Evolutionary conservation across 2,329 filamentous ascomycete genomes (phyloP), one percentile per base, ranked within the genome.

Genomic region (Clarireedia paspali): DNA sequence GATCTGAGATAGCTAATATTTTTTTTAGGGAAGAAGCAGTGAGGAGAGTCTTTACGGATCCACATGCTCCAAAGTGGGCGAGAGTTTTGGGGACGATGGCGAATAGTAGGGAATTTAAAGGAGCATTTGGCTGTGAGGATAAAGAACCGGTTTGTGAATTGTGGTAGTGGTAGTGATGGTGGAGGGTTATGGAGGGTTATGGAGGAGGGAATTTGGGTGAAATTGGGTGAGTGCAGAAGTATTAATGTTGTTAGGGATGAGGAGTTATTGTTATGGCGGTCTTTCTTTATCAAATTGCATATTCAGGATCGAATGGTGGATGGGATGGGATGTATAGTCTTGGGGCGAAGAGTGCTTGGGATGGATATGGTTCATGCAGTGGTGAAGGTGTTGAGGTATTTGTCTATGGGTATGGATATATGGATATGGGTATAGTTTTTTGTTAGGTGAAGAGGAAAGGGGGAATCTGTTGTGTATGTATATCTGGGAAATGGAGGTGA

Each of bases 101-200:
- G 0, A 89, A 89, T 64, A 87, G 83, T 30, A 75, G 77, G 27
- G 83, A 82, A 17, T 90, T 89, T 66, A 78, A 75, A 57, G 80
- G 87, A 67, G 82, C 80, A 9, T 89, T 89, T 68, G 73, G 80
- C 47, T 90, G 86, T 66, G 75, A 80, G 15, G 73, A 72, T 2
- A 85, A 83, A 72, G 77, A 87, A 67, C 85, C 85, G 0, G 80
- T 77, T 34, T 89, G 85, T 68, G 80, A 88, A 70, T 71, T 89
- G 56, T 89, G 85, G 85, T 89, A 57, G 45, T 27, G 39, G 2
- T 34, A 14, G 30, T 7, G 9, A 1, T 27, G 39, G 2, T 34
- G 5, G 30, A 7, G 9, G 1, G 4, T 12, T 12, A 36, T 9
- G 48, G 30, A 27, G 6, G 38, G 4, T 12, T 12, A 36, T 9